A percentile compares a stretch with the other conserved stretches of the same genome.
Evolutionary conservation across 2,329 filamentous ascomycete species (phyloP).

Genomic region (Colletotrichum sp.): DNA sequence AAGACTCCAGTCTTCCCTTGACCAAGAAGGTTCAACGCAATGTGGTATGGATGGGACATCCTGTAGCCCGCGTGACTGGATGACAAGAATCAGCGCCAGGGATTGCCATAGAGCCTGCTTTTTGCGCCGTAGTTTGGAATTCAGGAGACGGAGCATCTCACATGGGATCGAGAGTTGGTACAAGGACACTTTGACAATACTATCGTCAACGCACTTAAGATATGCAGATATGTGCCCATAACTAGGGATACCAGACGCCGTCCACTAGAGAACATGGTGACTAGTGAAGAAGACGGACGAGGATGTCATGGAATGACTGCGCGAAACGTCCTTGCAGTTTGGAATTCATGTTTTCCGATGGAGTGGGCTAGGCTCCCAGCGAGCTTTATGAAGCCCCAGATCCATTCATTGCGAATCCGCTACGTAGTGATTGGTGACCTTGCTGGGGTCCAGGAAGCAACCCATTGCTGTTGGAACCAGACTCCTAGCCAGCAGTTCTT

Average conservation of each 20-base stretch:
- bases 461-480: neutral
- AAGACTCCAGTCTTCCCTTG: neutral
- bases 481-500: neutral
- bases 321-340: accelerated
- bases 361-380: too few species aligned
- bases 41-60: too few species aligned
- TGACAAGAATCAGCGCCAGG: too few species aligned
- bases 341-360: neutral
- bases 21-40: too few species aligned
- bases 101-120: too few species aligned
- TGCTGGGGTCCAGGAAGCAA: neutral
- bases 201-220: accelerated
- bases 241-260: neutral
- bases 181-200: too few species aligned
- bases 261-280: accelerated
- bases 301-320: accelerated
- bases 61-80: accelerated
- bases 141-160: too few species aligned
- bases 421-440: neutral
- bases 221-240: too few species aligned
- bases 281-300: neutral
- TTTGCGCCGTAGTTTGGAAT: too few species aligned
- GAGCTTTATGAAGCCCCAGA: neutral
- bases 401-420: accelerated
- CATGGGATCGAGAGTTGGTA: too few species aligned